Base-by-base conservation (phyloP, 306 rosid species). In the Cucumis cinereus region DNA sequence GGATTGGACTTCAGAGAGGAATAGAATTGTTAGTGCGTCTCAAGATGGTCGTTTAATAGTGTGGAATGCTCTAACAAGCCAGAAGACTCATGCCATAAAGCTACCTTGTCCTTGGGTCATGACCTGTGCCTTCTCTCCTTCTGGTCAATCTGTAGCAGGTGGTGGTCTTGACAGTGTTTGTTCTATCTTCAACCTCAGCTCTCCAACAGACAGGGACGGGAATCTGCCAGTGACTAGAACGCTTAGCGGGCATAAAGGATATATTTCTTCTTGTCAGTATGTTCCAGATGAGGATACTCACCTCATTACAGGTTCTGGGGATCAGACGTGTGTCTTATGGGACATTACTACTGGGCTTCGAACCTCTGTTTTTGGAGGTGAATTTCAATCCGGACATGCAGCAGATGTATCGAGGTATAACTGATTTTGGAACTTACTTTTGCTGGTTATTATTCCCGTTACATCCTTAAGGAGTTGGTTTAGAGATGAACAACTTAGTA, bases 81-180 rank as follows among this genome's bases (percentile, higher is more conserved):
- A 94, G 89, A 94, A 94, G 85, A 94, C 88, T 66, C 98, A 94
- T 82, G 87, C 90, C 24, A 88, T 94, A 87, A 94, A 87, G 82
- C 89, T 94, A 14, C 97, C 98, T 63, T 94, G 98, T 81, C 96
- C 98, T 73, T 94, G 98, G 98, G 98, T 94, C 81, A 94, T 94
- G 98, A 86, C 92, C 52, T 91, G 98, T 81, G 96, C 97, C 75
- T 94, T 91, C 84, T 91, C 98, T 6, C 96, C 93, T 17, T 91
- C 90, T 36, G 97, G 97, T 75, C 98, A 82, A 81, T 91, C 98
- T 52, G 98, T 91, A 74, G 96, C 97, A 30, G 90, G 95, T 13
- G 98, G 98, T 68, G 97, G 98, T 71, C 98, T 94, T 76, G 98
- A 94, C 82, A 94, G 97, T 73, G 94, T 85, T 79, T 94, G 98